Conservation (phyloP, 2,329 filamentous ascomycete species). For the Xylaria sp. region DNA sequence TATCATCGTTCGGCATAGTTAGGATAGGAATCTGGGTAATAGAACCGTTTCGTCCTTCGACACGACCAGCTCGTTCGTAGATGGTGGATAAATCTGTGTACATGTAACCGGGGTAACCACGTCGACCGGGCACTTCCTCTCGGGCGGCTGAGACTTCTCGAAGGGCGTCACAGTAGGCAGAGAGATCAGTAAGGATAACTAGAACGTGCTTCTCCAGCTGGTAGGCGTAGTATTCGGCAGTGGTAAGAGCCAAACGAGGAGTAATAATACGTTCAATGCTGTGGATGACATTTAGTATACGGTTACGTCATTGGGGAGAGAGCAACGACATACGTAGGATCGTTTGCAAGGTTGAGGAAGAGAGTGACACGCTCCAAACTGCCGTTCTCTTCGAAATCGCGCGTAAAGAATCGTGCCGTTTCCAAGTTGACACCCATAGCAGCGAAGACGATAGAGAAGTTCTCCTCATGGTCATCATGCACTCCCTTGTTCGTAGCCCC, state of each 20-base stretch:
- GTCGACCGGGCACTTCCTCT: constrained; percentile 98
- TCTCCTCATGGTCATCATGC: constrained; percentile 97
- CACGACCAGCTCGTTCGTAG: constrained; percentile 98
- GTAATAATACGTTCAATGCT: constrained; percentile 99
- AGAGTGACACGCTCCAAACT: constrained; percentile 96
- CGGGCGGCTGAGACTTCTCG: constrained; percentile 97
- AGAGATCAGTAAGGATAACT: constrained; percentile 97
- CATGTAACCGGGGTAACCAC: constrained; percentile 99
- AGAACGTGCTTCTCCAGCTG: constrained; percentile 99
- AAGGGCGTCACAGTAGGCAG: constrained; percentile 97
- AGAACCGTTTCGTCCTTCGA: constrained; percentile 94
- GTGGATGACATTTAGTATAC: constrained; percentile 38
- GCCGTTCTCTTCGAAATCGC: constrained; percentile 99
- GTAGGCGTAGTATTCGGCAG: constrained; percentile 99
- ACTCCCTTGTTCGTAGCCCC: constrained; percentile 89
- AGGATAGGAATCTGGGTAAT: constrained; percentile 99
- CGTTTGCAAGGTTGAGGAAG: constrained; percentile 99
- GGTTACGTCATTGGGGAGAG: background rate
- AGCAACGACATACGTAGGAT: constrained; percentile 80
- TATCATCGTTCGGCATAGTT: constrained; percentile 99
- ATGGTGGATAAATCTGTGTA: constrained; percentile 99
- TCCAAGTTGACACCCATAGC: constrained; percentile 99
- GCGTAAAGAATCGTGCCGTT: constrained; percentile 96
- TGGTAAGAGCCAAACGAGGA: constrained; percentile 95
- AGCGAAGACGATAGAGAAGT: constrained; percentile 99